These are phyloP conservation scores for Lolium perenne DNA, from an alignment of 176 grass and related monocot species.

Conservation along the genomic window DNA sequence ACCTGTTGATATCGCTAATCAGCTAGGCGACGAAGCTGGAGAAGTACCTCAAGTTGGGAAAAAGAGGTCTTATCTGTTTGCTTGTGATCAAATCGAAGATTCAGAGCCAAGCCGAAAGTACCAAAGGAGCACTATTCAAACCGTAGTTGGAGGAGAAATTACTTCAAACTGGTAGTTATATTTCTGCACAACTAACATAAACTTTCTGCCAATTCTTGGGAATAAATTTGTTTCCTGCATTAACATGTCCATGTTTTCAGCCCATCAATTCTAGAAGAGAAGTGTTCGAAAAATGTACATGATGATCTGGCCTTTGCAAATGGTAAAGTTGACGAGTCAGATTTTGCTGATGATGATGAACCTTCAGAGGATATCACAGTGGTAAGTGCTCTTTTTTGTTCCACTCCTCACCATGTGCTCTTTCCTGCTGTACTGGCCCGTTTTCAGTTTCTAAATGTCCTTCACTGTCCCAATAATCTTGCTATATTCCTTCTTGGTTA, in stretches of 20 bases:
- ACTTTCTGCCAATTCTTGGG: not conserved
- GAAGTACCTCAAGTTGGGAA: slow-evolving; percentile 39
- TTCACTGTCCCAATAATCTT: not conserved
- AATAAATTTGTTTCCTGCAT: slow-evolving; percentile 6
- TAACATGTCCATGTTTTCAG: slow-evolving; percentile 30
- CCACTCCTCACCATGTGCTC: not conserved
- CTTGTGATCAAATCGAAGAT: slow-evolving; percentile 47
- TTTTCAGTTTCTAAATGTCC: slow-evolving; percentile 2
- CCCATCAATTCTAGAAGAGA: slow-evolving; percentile 37
- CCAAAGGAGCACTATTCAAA: slow-evolving; percentile 38
- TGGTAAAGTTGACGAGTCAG: slow-evolving; percentile 39
- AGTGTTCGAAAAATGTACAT: slow-evolving; percentile 45
- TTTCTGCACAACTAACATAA: not conserved
- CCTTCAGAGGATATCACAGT: slow-evolving; percentile 52
- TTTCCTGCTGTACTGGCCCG: not conserved
- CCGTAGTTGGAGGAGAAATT: slow-evolving; percentile 33
- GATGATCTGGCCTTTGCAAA: slow-evolving; percentile 47
- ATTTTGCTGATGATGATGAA: slow-evolving; percentile 14
- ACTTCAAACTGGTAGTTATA: slow-evolving; percentile 49
- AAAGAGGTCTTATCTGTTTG: slow-evolving; percentile 57
- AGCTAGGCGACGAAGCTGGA: slow-evolving; percentile 26
- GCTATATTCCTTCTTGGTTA: not conserved
- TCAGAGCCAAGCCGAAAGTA: slow-evolving; percentile 58
- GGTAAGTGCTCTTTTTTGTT: slow-evolving; percentile 47
- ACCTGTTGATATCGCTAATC: not conserved